Conservation (phyloP, 768 basidiomycete species). For the Leccinum imitatum region DNA sequence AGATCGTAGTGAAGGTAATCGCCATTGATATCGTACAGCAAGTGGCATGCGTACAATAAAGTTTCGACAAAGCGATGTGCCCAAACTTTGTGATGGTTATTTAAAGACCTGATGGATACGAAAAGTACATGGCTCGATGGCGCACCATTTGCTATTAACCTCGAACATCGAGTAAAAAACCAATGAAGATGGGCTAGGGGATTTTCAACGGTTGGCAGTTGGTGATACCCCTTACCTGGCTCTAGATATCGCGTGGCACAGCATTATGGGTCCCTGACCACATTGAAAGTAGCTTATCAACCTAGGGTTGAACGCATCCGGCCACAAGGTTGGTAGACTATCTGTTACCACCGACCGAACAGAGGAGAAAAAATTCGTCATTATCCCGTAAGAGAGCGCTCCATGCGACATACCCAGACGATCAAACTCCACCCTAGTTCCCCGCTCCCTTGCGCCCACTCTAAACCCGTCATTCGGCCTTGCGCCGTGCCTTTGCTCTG, state of each 20-base stretch:
- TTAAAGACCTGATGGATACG: background rate
- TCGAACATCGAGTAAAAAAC: background rate
- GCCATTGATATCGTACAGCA: no score
- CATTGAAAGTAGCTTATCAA: background rate
- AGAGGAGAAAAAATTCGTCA: background rate
- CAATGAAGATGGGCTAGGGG: background rate
- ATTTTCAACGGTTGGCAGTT: background rate
- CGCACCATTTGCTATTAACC: background rate
- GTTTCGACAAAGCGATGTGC: no score
- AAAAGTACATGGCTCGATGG: background rate
- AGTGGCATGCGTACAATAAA: background rate
- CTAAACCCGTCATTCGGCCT: conserved; percentile 12
- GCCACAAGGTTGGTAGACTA: background rate
- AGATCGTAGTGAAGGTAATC: background rate
- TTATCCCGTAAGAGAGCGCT: conserved; percentile 4
- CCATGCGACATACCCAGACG: conserved; percentile 13
- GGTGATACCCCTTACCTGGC: background rate
- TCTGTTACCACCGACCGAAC: background rate
- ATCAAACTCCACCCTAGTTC: background rate
- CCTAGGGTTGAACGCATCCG: background rate
- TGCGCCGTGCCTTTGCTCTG: conserved; percentile 29
- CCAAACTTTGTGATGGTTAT: background rate
- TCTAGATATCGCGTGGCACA: background rate
- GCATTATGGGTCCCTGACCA: background rate
- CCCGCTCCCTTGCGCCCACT: background rate